Evolutionary conservation across 495 filamentous ascomycete genomes (phyloP).

Genomic region (Penicillium antarcticum): DNA sequence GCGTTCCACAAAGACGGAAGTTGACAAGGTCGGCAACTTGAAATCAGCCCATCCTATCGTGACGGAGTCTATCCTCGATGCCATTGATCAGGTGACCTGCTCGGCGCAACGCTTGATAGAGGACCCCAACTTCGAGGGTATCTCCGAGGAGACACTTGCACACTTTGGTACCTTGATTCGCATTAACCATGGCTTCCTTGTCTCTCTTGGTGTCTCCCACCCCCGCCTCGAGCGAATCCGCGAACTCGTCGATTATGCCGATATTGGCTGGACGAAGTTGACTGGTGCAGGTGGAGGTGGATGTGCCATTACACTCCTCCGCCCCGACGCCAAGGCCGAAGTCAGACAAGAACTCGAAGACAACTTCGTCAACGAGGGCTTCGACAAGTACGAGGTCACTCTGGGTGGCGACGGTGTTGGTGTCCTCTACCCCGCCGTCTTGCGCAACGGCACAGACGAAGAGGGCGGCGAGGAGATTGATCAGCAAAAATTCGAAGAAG

Average conservation of each 20-base stretch:
- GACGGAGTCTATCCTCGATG: constrained; percentile 72
- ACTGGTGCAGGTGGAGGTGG: constrained; percentile 95
- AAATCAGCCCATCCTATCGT: constrained; percentile 66
- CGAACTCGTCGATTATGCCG: constrained; percentile 82
- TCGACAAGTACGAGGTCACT: constrained; percentile 79
- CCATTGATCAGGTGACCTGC: constrained; percentile 76
- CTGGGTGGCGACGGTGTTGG: constrained; percentile 90
- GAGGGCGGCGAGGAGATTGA: constrained; percentile 89
- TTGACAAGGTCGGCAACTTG: constrained; percentile 77
- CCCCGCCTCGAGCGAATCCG: constrained; percentile 88
- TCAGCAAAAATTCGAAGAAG: constrained; percentile 83
- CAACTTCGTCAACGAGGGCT: constrained; percentile 71
- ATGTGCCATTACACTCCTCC: constrained; percentile 87
- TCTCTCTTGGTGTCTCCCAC: constrained; percentile 88
- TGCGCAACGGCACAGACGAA: constrained; percentile 68
- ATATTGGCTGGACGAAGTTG: constrained; percentile 96
- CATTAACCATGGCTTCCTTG: constrained; percentile 88
- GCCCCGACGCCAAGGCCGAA: constrained; percentile 53
- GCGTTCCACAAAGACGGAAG: constrained; percentile 77
- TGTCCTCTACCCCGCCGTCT: constrained; percentile 84
- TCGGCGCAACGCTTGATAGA: constrained; percentile 70
- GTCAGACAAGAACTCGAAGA: constrained; percentile 58
- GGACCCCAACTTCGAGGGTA: constrained; percentile 56
- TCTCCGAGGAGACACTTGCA: constrained; percentile 55
- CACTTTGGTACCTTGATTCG: constrained; percentile 81